A percentile compares a stretch with the other conserved stretches of the same genome.
These are phyloP conservation scores for Piper betle DNA, from an alignment of 164 flowering plant genomes.

Conservation along the genomic window DNA sequence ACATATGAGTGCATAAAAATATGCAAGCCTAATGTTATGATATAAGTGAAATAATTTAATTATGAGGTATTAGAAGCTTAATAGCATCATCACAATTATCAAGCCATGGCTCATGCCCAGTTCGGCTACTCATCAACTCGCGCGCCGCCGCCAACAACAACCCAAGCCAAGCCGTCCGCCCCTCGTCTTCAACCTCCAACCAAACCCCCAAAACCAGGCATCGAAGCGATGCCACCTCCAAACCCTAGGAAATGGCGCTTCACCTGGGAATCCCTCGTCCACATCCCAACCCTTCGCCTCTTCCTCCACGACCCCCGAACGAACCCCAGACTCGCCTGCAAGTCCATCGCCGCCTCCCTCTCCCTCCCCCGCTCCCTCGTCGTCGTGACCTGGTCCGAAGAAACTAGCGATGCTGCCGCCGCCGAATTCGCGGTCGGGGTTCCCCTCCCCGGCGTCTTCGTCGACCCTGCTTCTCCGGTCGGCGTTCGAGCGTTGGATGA, in stretches of 20 bases:
- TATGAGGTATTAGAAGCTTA: too few species aligned
- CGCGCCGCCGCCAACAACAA: too few species aligned
- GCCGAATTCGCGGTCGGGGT: conserved; percentile 28
- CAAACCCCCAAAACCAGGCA: too few species aligned
- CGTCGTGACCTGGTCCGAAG: conserved; percentile 31
- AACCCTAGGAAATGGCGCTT: conserved; percentile 72
- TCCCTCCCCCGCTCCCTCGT: conserved; percentile 25
- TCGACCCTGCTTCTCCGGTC: conserved; percentile 51
- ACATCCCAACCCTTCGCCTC: conserved; percentile 50
- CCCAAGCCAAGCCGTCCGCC: too few species aligned
- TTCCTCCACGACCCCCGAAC: conserved; percentile 41
- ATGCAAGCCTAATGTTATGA: too few species aligned
- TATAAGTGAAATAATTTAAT: too few species aligned
- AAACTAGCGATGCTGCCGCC: neutral
- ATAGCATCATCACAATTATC: too few species aligned
- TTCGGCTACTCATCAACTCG: too few species aligned
- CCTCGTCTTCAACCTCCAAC: too few species aligned
- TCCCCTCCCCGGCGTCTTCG: conserved; percentile 61
- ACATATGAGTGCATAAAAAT: too few species aligned
- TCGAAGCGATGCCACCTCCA: conserved; percentile 7
- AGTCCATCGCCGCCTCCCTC: conserved; percentile 22
- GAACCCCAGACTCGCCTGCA: conserved; percentile 37
- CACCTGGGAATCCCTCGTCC: conserved; percentile 87
- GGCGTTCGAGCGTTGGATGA: conserved; percentile 42
- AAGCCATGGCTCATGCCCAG: too few species aligned